Percentiles rank a stretch among this genome's conserved stretches.
These are phyloP conservation scores for Coniferiporia sulphurascens DNA, from an alignment of 1,284 basidiomycete species.

Conservation along the genomic window DNA sequence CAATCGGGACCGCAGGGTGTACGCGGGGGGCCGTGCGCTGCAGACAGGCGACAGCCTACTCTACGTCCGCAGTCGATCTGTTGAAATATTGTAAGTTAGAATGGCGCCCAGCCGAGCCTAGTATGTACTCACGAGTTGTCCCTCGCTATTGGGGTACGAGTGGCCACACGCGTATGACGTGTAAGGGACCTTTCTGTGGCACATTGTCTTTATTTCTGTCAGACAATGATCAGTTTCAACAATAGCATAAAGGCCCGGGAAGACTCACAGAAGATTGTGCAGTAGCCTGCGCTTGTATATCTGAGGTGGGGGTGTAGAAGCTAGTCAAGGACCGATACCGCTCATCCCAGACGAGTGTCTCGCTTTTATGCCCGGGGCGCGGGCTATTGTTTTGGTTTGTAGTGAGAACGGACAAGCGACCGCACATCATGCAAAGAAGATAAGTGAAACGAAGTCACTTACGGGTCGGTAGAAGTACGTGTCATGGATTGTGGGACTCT, in stretches of 20 bases:
- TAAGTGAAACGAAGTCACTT: not conserved
- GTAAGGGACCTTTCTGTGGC: constrained; percentile 31
- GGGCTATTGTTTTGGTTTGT: constrained; percentile 6
- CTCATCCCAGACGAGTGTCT: not conserved
- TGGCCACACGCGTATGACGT: constrained; percentile 33
- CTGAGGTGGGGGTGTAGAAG: not conserved
- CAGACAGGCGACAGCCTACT: constrained; percentile 8
- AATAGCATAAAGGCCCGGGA: too few species aligned
- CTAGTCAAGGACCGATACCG: not conserved
- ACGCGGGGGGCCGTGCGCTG: constrained; percentile 8
- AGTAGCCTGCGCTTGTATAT: not conserved
- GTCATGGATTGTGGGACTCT: not conserved
- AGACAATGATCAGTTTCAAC: too few species aligned
- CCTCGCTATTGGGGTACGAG: constrained; percentile 15
- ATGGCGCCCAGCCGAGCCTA: not conserved
- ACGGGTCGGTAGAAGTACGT: not conserved
- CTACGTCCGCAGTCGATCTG: constrained; percentile 14
- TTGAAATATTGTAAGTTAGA: not conserved
- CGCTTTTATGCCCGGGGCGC: not conserved
- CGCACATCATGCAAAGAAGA: not conserved
- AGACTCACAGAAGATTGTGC: not conserved
- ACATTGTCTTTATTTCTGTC: constrained; percentile 25
- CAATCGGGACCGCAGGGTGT: constrained; percentile 13
- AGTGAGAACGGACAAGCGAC: not conserved
- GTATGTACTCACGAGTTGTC: constrained; percentile 2